A percentile compares a stretch with the other conserved stretches of the same genome.
phyloP scores from a whole-genome alignment of 2,329 filamentous ascomycete genomes.

The Claviceps fusiformis region DNA sequence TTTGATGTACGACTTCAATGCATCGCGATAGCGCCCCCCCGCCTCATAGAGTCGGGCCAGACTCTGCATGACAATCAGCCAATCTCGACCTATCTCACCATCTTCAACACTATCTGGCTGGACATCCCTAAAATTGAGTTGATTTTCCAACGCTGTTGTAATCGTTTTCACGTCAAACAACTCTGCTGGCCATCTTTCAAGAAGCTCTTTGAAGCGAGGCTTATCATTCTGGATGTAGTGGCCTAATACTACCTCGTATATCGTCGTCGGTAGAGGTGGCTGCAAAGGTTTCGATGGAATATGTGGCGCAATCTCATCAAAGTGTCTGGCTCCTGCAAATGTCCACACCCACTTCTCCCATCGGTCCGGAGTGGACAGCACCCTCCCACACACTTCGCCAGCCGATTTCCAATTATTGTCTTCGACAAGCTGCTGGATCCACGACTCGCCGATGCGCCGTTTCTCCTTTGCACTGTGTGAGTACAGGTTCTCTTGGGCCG shows the following conservation, averaged over 20 bases:
- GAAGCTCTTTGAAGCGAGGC: conserved; percentile 58
- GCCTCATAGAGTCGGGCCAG: conserved; percentile 76
- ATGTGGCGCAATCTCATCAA: conserved; percentile 77
- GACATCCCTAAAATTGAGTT: conserved; percentile 63
- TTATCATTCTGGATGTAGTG: conserved; percentile 78
- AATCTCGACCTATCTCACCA: conserved; percentile 62
- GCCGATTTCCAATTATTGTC: conserved; percentile 63
- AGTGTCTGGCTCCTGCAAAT: conserved; percentile 73
- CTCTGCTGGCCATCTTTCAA: conserved; percentile 74
- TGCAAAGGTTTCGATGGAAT: conserved; percentile 67
- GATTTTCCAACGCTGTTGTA: conserved; percentile 66
- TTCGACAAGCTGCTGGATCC: conserved; percentile 76
- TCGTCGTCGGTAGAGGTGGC: conserved; percentile 63
- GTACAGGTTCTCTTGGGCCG: conserved; percentile 41
- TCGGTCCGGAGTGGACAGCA: conserved; percentile 61
- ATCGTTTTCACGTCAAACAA: conserved; percentile 70
- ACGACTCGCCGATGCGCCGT: conserved; percentile 77
- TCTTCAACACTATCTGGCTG: conserved; percentile 63
- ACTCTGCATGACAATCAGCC: conserved; percentile 77
- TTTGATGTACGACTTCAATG: conserved; percentile 75
- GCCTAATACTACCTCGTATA: conserved; percentile 80
- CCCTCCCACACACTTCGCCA: conserved; percentile 68
- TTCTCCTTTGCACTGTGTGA: conserved; percentile 75
- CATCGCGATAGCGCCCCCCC: conserved; percentile 68
- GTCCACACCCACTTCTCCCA: conserved; percentile 97